Base-by-base conservation (phyloP, 208 protist genomes). In the Leishmania tarentolae region DNA sequence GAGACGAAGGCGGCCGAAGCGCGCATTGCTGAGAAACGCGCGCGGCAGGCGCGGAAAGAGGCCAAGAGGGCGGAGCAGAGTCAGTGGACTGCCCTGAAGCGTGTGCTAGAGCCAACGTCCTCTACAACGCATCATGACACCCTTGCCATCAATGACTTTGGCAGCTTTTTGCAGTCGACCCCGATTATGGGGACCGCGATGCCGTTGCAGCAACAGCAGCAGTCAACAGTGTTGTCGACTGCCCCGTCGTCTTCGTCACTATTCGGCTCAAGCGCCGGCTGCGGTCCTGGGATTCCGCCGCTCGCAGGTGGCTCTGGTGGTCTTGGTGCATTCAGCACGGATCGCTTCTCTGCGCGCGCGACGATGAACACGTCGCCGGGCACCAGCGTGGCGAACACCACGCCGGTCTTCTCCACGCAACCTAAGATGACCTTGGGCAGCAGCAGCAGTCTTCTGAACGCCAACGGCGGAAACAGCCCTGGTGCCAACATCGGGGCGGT, bases 141-240 rank as follows among this genome's bases (percentile, higher is more conserved):
- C 24, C 82, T 95, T 46, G 86, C 88, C 53, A 95, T 95, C 79
- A 86, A 93, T 72, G 92, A 95, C 79, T 85, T 95, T 57, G 87
- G 87, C 57, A 89, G 82, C n/a, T 95, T 95, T 69, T 79, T 89
- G 68, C 78, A 75, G 31, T 82, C 77, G 7, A 65, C 83, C 24
- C 59, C 82, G 40, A 65, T 61, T 21, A 35, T 68, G 74, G 47
- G 37, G 37, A 46, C 53, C 24, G 17, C 53, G 31, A 47, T 47
- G 74, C 50, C 52, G 21, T 11, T 42, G 19, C 75, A 85, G 56
- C 75, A 76, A 31, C 78, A 52, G 65, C 72, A 81, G 65, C 57
- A 73, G 31, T 31, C 74, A 40, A 31, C 28, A 61, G 52, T 44
- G 74, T 15, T 79, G 37, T 5, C 44, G 44, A 21, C n/a, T 50